Conservation (phyloP, 106 monocot genomes). For the Dioscorea zingiberensis region DNA sequence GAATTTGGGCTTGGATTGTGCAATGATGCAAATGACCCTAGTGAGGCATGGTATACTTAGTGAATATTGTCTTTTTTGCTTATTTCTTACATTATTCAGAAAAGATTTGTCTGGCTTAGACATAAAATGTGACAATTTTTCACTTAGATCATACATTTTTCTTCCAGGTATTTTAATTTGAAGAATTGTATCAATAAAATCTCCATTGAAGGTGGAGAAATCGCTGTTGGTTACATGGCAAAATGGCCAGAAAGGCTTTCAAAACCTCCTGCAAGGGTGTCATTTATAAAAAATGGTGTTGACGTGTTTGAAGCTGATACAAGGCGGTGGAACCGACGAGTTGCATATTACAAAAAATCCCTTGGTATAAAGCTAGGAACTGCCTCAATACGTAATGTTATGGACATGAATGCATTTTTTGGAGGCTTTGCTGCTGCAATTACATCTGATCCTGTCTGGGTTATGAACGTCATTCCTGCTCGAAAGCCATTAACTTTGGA, state of each 20-base stretch:
- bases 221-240: slow-evolving; percentile 47
- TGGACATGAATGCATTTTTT: slow-evolving; percentile 98
- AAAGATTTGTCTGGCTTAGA: no score
- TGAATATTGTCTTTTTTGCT: not conserved
- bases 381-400: slow-evolving; percentile 59
- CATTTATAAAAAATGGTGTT: slow-evolving; percentile 50
- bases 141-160: no score
- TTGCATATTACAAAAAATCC: slow-evolving; percentile 69
- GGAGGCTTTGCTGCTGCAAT: slow-evolving; percentile 90
- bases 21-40: slow-evolving; percentile 55
- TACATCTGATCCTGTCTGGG: slow-evolving; percentile 68
- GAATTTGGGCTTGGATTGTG: slow-evolving; percentile 58
- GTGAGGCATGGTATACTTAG: slow-evolving; percentile 68
- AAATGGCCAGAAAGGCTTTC: slow-evolving; percentile 77
- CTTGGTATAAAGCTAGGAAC: slow-evolving; percentile 71
- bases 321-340: slow-evolving; percentile 59
- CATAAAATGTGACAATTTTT: no score
- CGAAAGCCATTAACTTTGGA: slow-evolving; percentile 64
- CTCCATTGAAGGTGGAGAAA: slow-evolving; percentile 19
- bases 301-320: slow-evolving; percentile 76
- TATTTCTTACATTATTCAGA: not conserved
- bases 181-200: slow-evolving; percentile 63
- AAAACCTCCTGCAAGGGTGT: slow-evolving; percentile 48
- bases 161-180: slow-evolving; percentile 65
- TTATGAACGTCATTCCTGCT: slow-evolving; percentile 93